Evolutionary conservation across 805 yeast species (phyloP).

Genomic region (Priceomyces haplophilus): DNA sequence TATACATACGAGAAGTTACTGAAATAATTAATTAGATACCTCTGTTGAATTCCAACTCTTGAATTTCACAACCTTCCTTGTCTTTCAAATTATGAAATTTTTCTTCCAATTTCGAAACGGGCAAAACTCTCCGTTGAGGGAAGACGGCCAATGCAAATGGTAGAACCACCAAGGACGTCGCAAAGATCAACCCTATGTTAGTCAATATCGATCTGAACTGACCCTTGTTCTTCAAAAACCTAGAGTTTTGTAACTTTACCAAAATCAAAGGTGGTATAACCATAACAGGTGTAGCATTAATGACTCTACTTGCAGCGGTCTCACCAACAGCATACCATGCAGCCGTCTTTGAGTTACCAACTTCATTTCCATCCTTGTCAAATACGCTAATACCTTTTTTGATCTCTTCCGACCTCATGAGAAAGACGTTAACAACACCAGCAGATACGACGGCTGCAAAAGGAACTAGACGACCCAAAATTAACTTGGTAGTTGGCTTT

Average conservation of each 20-base stretch:
- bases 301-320: constrained; percentile 91
- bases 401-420: constrained; percentile 95
- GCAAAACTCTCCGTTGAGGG: constrained; percentile 78
- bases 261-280: constrained; percentile 88
- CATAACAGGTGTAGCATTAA: constrained; percentile 97
- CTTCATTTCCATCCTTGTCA: constrained; percentile 59
- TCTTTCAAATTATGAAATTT: constrained; percentile 61
- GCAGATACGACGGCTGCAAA: constrained; percentile 99
- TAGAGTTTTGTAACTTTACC: constrained; percentile 66
- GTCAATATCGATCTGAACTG: constrained; percentile 60
- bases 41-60: constrained; percentile 79
- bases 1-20: not conserved
- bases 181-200: constrained; percentile 83
- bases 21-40: constrained; percentile 60
- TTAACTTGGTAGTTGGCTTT: constrained; percentile 64
- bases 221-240: constrained; percentile 65
- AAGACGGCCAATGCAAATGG: constrained; percentile 96
- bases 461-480: constrained; percentile 87
- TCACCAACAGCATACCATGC: constrained; percentile 94
- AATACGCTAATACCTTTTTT: constrained; percentile 76
- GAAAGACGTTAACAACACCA: constrained; percentile 91
- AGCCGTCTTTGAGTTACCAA: constrained; percentile 73
- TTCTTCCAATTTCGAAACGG: constrained; percentile 59
- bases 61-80: constrained; percentile 54
- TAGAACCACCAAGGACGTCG: constrained; percentile 79